Evolutionary conservation across 306 rosid species (phyloP).

Genomic region (Hippophae gyantsensis): DNA sequence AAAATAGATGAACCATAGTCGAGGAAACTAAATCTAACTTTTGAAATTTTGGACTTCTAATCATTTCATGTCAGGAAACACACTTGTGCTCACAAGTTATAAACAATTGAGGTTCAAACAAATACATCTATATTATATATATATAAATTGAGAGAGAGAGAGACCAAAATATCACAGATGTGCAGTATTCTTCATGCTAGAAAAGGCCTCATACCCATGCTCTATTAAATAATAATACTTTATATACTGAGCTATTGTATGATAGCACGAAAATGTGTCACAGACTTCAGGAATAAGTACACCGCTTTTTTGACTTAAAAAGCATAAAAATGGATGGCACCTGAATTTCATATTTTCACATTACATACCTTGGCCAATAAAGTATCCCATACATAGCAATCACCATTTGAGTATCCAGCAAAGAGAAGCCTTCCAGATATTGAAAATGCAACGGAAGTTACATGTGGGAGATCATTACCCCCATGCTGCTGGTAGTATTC

Average conservation of each 20-base stretch:
- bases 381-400: slow-evolving; percentile 93
- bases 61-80: no score
- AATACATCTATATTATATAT: neutral
- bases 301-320: neutral
- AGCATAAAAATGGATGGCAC: neutral
- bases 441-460: slow-evolving; percentile 86
- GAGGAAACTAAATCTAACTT: no score
- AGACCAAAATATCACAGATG: neutral
- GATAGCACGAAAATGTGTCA: neutral
- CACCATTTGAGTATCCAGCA: slow-evolving; percentile 77
- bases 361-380: slow-evolving; percentile 69
- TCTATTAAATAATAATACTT: neutral
- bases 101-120: neutral
- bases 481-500: slow-evolving; percentile 54
- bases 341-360: neutral
- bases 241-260: no score
- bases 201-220: neutral
- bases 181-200: neutral
- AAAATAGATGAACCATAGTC: no score
- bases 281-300: neutral
- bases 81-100: no score
- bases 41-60: no score
- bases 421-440: slow-evolving; percentile 92
- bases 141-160: neutral
- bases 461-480: slow-evolving; percentile 45